Conservation (phyloP, 352 stramenopile species). For the Phytophthora multivora region DNA sequence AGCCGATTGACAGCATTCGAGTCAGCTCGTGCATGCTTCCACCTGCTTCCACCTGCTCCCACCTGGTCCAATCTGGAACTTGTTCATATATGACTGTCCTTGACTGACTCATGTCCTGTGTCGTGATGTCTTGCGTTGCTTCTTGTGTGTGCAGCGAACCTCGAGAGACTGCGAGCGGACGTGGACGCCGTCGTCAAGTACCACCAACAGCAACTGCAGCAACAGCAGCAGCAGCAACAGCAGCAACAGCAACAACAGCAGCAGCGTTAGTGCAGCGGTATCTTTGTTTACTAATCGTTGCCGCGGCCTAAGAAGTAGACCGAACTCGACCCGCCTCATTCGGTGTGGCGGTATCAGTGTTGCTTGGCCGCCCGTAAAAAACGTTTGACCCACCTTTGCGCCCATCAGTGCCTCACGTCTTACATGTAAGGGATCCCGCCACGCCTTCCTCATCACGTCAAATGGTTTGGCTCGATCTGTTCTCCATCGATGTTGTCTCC, state of each 20-base stretch:
- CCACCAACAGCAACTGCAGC: slow-evolving; percentile 43
- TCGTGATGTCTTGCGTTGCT: slow-evolving; percentile 18
- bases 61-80: background rate
- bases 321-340: too few species aligned
- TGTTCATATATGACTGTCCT: background rate
- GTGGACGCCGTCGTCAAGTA: slow-evolving; percentile 51
- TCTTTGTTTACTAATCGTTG: slow-evolving; percentile 19
- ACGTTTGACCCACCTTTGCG: background rate
- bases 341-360: background rate
- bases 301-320: too few species aligned
- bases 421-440: too few species aligned
- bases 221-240: slow-evolving; percentile 31
- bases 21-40: background rate
- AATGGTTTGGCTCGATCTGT: background rate
- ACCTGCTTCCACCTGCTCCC: slow-evolving; percentile 1
- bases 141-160: slow-evolving; percentile 34
- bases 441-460: background rate
- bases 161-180: slow-evolving; percentile 44
- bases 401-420: too few species aligned
- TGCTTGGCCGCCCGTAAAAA: background rate
- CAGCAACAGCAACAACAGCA: slow-evolving; percentile 36
- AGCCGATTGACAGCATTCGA: background rate
- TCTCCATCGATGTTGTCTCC: too few species aligned
- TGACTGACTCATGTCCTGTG: slow-evolving; percentile 1
- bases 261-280: slow-evolving; percentile 27